A percentile compares a stretch with the other conserved stretches of the same genome.
phyloP scores from a whole-genome alignment of 1,139 yeast genomes.

The Pichia sp. region DNA sequence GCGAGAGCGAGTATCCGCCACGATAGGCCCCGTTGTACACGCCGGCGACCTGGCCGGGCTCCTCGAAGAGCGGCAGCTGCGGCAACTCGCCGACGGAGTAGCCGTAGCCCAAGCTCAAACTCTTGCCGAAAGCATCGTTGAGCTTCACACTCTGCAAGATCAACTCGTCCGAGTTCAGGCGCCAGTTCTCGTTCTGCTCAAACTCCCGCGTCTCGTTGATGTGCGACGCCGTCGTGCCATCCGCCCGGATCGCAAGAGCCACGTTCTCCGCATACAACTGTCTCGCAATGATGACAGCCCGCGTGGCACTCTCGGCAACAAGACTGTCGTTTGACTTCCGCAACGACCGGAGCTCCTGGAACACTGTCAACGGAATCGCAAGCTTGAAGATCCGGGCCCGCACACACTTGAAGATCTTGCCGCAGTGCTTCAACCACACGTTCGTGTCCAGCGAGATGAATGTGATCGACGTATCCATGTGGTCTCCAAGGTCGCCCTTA shows the following conservation, averaged over 20 bases:
- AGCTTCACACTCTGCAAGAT: constrained; percentile 48
- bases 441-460: constrained; percentile 70
- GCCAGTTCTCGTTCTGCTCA: constrained; percentile 63
- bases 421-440: constrained; percentile 79
- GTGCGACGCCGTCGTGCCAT: constrained; percentile 53
- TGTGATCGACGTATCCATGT: constrained; percentile 53
- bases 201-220: constrained; percentile 54
- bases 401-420: constrained; percentile 66
- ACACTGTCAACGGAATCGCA: constrained; percentile 68
- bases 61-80: constrained; percentile 17
- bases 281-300: constrained; percentile 69
- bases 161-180: constrained; percentile 58
- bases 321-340: constrained; percentile 71
- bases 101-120: constrained; percentile 25
- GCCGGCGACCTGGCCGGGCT: constrained; percentile 15
- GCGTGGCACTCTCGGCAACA: constrained; percentile 74
- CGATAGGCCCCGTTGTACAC: constrained; percentile 18
- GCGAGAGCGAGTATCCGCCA: constrained; percentile 14
- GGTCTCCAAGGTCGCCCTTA: constrained; percentile 32
- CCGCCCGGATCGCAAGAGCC: constrained; percentile 42
- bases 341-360: constrained; percentile 72
- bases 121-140: constrained; percentile 29
- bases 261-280: constrained; percentile 58
- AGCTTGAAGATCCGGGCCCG: constrained; percentile 53
- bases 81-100: constrained; percentile 20